These are phyloP conservation scores for Dispira simplex DNA, from an alignment of 192 early-diverging fungal genomes.

Conservation along the genomic window DNA sequence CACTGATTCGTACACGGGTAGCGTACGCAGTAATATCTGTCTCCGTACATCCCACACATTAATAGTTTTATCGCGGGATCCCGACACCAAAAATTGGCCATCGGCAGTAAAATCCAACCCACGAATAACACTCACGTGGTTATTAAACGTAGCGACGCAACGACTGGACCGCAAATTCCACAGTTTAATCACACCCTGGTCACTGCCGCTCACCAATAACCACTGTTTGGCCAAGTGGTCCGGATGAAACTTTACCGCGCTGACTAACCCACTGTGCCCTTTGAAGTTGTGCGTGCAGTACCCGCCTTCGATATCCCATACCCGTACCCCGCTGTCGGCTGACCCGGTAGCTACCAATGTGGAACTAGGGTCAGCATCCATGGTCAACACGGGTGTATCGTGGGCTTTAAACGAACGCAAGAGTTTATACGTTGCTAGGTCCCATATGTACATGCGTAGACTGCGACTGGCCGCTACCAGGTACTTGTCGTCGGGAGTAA, in stretches of 20 bases:
- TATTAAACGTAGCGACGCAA: conserved; percentile 59
- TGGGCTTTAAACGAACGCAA: conserved; percentile 70
- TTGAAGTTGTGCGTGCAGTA: conserved; percentile 92
- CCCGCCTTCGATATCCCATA: conserved; percentile 90
- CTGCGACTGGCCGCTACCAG: conserved; percentile 72
- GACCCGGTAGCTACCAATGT: conserved; percentile 92
- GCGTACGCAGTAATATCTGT: conserved; percentile 51
- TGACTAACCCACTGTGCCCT: conserved; percentile 82
- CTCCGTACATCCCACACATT: conserved; percentile 72
- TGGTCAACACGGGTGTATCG: conserved; percentile 83
- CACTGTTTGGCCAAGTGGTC: conserved; percentile 23
- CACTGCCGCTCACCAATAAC: conserved; percentile 73
- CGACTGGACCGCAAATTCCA: conserved; percentile 74
- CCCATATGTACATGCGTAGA: conserved; percentile 63
- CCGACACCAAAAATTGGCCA: conserved; percentile 56
- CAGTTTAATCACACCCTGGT: conserved; percentile 77
- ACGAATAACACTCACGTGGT: conserved; percentile 83
- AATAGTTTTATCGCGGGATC: conserved; percentile 82
- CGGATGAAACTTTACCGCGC: conserved; percentile 69
- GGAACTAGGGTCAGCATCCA: conserved; percentile 80
- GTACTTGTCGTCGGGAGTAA: conserved; percentile 59
- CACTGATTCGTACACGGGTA: conserved; percentile 76
- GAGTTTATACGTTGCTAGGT: conserved; percentile 39
- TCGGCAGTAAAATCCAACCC: conserved; percentile 67
- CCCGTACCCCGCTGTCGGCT: conserved; percentile 85